Conservation (phyloP, 306 rosid genomes). For the Malus sieversii region DNA sequence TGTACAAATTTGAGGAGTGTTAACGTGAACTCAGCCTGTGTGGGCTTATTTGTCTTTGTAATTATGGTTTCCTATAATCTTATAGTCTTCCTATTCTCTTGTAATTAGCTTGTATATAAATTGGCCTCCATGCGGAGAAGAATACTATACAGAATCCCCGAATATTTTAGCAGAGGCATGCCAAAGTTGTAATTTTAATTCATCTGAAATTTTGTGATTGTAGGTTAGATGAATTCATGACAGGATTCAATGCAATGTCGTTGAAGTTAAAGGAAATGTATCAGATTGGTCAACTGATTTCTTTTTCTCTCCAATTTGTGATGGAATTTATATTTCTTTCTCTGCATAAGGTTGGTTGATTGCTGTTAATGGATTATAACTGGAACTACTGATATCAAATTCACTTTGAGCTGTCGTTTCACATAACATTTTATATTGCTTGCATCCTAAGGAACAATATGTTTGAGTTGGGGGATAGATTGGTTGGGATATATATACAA, state of each 20-base stretch:
- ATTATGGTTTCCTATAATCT: too few species aligned
- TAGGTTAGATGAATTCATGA: conserved; percentile 96
- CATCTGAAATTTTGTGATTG: conserved; percentile 1
- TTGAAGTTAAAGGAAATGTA: conserved; percentile 93
- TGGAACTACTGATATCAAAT: not conserved
- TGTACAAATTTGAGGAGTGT: too few species aligned
- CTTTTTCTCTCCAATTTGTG: not conserved
- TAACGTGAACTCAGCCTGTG: too few species aligned
- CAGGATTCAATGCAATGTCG: conserved; percentile 85
- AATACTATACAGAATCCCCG: too few species aligned
- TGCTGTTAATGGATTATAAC: not conserved
- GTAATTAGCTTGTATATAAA: too few species aligned
- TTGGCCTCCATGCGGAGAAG: too few species aligned
- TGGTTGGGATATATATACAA: conserved; percentile 87
- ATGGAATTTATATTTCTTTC: too few species aligned
- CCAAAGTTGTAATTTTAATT: not conserved
- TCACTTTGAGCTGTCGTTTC: not conserved
- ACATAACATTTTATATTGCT: conserved; percentile 1
- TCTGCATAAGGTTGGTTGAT: conserved; percentile 52
- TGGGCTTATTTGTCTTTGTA: too few species aligned
- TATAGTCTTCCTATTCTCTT: too few species aligned
- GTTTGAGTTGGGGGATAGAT: conserved; percentile 92
- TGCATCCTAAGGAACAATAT: conserved; percentile 87
- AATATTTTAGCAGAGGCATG: not conserved
- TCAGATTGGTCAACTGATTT: conserved; percentile 50